Evolutionary conservation across 768 basidiomycete genomes (phyloP).

Genomic region (Bullera alba): DNA sequence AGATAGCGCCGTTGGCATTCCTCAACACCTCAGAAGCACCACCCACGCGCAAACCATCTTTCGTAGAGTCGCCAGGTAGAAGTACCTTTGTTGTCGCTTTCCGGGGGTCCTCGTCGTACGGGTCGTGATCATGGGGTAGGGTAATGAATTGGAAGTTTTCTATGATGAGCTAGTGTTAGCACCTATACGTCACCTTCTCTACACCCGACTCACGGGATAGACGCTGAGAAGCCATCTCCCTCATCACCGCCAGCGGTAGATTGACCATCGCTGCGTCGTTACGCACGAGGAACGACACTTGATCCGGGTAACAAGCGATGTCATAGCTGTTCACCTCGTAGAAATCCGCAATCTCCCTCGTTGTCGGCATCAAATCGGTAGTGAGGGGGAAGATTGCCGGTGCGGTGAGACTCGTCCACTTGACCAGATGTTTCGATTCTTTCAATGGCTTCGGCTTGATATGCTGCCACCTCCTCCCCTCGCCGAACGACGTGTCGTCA

Average conservation of each 20-base stretch:
- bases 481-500: slow-evolving; percentile 22
- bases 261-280: slow-evolving; percentile 46
- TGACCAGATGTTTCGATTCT: slow-evolving; percentile 67
- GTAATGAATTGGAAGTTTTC: slow-evolving; percentile 94
- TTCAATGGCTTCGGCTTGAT: slow-evolving; percentile 59
- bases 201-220: slow-evolving; percentile 48
- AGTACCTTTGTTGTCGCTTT: slow-evolving; percentile 18
- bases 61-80: slow-evolving; percentile 49
- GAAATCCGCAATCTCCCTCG: slow-evolving; percentile 62
- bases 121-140: slow-evolving; percentile 39
- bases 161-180: background rate
- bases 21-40: slow-evolving; percentile 46
- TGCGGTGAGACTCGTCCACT: slow-evolving; percentile 81
- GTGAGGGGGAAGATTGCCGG: slow-evolving; percentile 86
- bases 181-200: background rate
- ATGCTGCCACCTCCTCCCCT: slow-evolving; percentile 81
- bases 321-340: slow-evolving; percentile 82
- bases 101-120: slow-evolving; percentile 55
- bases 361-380: slow-evolving; percentile 74
- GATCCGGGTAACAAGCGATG: slow-evolving; percentile 74
- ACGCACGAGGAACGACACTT: slow-evolving; percentile 78
- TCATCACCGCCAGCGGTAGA: slow-evolving; percentile 52
- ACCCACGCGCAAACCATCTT: slow-evolving; percentile 51
- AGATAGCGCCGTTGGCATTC: slow-evolving; percentile 59
- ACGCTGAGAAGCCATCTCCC: slow-evolving; percentile 86